A percentile compares a stretch with the other conserved stretches of the same genome.
These are phyloP conservation scores for Vachellia collinsii DNA, from an alignment of 306 rosid genomes.

Conservation along the genomic window DNA sequence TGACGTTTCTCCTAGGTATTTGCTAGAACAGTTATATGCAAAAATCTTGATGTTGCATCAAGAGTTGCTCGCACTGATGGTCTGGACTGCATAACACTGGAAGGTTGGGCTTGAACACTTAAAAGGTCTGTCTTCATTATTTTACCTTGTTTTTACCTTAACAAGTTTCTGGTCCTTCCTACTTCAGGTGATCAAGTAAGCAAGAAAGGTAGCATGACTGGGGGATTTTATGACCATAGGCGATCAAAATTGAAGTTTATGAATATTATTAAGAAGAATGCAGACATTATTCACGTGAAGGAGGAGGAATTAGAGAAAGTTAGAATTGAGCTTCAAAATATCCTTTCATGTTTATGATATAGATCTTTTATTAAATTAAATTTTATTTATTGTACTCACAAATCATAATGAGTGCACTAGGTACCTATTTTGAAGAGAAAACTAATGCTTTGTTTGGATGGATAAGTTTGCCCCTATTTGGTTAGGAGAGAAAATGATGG, in stretches of 20 bases:
- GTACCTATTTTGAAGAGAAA: conserved; percentile 11
- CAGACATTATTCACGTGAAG: conserved; percentile 52
- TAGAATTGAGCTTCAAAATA: conserved; percentile 74
- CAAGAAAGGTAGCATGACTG: conserved; percentile 99
- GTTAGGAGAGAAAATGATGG: too few relatives aligned
- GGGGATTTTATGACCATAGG: conserved; percentile 97
- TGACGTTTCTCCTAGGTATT: conserved; percentile 65
- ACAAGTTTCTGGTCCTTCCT: conserved; percentile 29
- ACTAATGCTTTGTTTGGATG: neutral
- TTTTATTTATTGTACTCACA: neutral
- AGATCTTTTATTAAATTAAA: conserved; percentile 2
- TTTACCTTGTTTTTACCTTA: conserved; percentile 34
- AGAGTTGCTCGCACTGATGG: conserved; percentile 86
- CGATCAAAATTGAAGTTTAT: conserved; percentile 88
- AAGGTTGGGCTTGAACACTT: conserved; percentile 59
- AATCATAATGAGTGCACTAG: neutral
- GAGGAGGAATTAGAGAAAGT: conserved; percentile 73
- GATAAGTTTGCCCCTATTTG: neutral
- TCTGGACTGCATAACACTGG: conserved; percentile 95
- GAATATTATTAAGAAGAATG: conserved; percentile 63
- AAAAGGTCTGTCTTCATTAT: conserved; percentile 20
- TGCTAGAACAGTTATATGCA: conserved; percentile 93
- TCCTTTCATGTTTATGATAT: conserved; percentile 56
- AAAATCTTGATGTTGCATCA: conserved; percentile 92
- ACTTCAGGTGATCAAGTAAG: conserved; percentile 95